A percentile compares a stretch with the other conserved stretches of the same genome.
Evolutionary conservation across 164 flowering plant genomes (phyloP).

Genomic region (Kingdonia uniflora): DNA sequence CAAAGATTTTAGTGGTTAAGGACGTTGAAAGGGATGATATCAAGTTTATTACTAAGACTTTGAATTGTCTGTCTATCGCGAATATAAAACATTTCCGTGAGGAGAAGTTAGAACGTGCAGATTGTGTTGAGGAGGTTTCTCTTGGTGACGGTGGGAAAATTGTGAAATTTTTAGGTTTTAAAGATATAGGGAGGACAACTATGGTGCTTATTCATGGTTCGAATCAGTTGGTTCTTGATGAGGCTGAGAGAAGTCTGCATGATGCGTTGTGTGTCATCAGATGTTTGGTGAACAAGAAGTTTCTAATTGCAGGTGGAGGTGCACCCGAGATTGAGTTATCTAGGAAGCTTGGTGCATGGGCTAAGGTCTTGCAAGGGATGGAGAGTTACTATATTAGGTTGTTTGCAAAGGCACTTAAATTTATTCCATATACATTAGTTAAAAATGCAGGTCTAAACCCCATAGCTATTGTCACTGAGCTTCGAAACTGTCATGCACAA

Average conservation of each 20-base stretch:
- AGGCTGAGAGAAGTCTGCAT: conserved; percentile 95
- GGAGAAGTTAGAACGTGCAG: conserved; percentile 84
- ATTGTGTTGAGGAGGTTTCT: conserved; percentile 81
- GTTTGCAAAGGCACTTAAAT: conserved; percentile 94
- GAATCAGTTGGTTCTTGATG: conserved; percentile 82
- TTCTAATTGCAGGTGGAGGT: conserved; percentile 95
- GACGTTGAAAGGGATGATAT: conserved; percentile 94
- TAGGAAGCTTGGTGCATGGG: conserved; percentile 93
- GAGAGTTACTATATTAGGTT: conserved; percentile 77
- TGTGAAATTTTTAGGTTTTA: conserved; percentile 81
- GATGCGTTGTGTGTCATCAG: conserved; percentile 91
- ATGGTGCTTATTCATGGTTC: conserved; percentile 89
- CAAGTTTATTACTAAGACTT: conserved; percentile 89
- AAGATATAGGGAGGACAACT: conserved; percentile 84
- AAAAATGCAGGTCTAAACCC: conserved; percentile 98
- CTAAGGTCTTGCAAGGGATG: conserved; percentile 90
- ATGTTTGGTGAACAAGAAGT: conserved; percentile 79
- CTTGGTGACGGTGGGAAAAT: conserved; percentile 81
- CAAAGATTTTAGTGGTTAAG: conserved; percentile 86
- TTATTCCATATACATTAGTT: conserved; percentile 83
- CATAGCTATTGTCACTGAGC: conserved; percentile 80
- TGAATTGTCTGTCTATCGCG: conserved; percentile 89
- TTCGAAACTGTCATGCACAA: conserved; percentile 89
- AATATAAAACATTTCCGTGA: conserved; percentile 89
- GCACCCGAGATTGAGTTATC: conserved; percentile 97